Evolutionary conservation across 495 filamentous ascomycete species (phyloP), one percentile per base, ranked within the genome.

Genomic region (Neurospora sp.): DNA sequence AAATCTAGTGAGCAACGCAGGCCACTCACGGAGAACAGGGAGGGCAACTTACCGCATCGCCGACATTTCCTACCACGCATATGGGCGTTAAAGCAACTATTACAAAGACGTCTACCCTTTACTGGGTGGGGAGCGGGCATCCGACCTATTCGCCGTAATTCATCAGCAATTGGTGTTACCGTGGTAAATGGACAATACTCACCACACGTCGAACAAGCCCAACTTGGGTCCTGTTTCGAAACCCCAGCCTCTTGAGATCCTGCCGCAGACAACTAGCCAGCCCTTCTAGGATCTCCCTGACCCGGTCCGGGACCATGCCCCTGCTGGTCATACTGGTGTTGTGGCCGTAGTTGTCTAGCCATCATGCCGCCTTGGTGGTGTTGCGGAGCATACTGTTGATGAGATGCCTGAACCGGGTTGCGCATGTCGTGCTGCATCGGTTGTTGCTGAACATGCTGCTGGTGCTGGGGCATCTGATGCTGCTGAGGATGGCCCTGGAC

Each of bases 311-410:
- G 54, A 18, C 54, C 54, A 66, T 66, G 54, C 23, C 54, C 54
- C 27, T 66, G 77, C 39, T 71, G 71, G n/a, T 75, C 72, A 39
- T 76, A 78, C 7, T 69, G 54, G 11, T 83, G 80, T 12, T 80
- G 81, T 11, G 82, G 82, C 62, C 82, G 73, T 6, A 83, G 70
- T 69, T 82, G 81, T 31, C 80, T 79, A 70, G 77, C 77, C 20
- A 83, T 69, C 9, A 82, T 77, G 23, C 76, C 76, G 27, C 54
- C 54, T 35, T 35, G 54, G 27, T 78, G 77, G 38, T 73, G 74
- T 20, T 71, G 72, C 38, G 42, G 39, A 20, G 73, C 49, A 39
- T 38, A 69, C 9, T 66, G 46, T 41, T 74, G 39, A 71, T 73
- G 41, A 73, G 72, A 75, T 42, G 40, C 14, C n/a, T 71, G 70